Base-by-base conservation (phyloP, 345 rosid genomes). In the Pelargonium nanum region DNA sequence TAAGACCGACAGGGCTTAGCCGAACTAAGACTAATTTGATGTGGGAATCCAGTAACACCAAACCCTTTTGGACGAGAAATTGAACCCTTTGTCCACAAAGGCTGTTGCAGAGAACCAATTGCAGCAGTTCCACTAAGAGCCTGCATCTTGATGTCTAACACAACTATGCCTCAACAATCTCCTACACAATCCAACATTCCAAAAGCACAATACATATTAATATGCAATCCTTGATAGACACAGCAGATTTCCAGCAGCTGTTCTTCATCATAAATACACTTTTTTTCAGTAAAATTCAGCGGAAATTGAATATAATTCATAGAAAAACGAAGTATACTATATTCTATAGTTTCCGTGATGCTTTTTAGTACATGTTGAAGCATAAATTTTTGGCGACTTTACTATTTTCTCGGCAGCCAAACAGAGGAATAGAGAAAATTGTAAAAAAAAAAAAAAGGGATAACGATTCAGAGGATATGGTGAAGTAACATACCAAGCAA, bases 31-130 rank as follows among this genome's bases (percentile, higher is more conserved):
- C 73, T 80, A 55, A 78, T 3, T 19, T 77, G 86, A 58, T 65
- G 73, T 1, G 85, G 67, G 26, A 71, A 73, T 24, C 81, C 81
- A 53, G 44, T 32, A 45, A 74, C 24, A 51, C 62, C 58, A 20
- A 72, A 74, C 40, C 68, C 69, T 50, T 66, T 24, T 5, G 70
- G 66, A 32, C 74, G 68, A 61, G 75, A 75, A 52, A 70, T 20
- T 22, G 76, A 63, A 54, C 75, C 67, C 67, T 79, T 80, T 56
- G 74, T 68, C 70, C 69, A 63, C 65, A 72, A 30, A 13, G 82
- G 76, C 53, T 81, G 88, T 68, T 79, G 94, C 69, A 78, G 55
- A 72, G 89, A 86, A 68, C 74, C 85, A 75, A 69, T 81, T 24
- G 70, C 68, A 13, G 77, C 75, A 68, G 75, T 74, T 69, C 91